phyloP scores from a whole-genome alignment of 2,329 filamentous ascomycete species.

The Amauroascus verrucosus region DNA sequence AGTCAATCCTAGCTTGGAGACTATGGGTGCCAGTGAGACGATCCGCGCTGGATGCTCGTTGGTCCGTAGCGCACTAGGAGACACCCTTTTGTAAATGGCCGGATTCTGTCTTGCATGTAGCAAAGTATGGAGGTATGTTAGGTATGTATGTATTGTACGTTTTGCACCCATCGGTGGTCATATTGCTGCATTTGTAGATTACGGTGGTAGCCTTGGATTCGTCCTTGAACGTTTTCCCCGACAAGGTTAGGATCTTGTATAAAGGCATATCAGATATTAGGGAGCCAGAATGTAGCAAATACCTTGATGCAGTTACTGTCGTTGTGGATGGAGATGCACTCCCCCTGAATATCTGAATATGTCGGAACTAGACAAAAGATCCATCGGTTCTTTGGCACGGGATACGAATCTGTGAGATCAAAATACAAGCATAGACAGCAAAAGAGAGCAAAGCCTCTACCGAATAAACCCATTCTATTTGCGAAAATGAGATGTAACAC shows the following conservation, averaged over 20 bases:
- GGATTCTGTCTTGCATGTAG: not conserved
- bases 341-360: too few relatives aligned
- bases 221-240: not conserved
- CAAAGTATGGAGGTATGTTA: not conserved
- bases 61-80: constrained; percentile 81
- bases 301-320: not conserved
- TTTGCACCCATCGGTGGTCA: not conserved
- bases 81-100: constrained; percentile 61
- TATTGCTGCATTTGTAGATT: constrained; percentile 5
- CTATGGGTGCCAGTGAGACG: constrained; percentile 68
- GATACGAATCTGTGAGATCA: too few relatives aligned
- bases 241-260: not conserved
- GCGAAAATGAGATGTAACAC: constrained; percentile 4
- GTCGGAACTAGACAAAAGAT: too few relatives aligned
- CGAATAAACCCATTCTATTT: too few relatives aligned
- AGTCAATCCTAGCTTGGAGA: constrained; percentile 63
- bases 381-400: too few relatives aligned
- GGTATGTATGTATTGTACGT: not conserved
- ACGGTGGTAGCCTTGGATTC: constrained; percentile 1
- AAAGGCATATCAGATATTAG: not conserved
- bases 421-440: too few relatives aligned
- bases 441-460: too few relatives aligned
- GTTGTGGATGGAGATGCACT: too few relatives aligned
- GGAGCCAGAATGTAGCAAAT: not conserved
- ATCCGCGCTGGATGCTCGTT: constrained; percentile 83